Conservation (phyloP, 2,329 filamentous ascomycete genomes). For the Tolypocladium ovalisporum region DNA sequence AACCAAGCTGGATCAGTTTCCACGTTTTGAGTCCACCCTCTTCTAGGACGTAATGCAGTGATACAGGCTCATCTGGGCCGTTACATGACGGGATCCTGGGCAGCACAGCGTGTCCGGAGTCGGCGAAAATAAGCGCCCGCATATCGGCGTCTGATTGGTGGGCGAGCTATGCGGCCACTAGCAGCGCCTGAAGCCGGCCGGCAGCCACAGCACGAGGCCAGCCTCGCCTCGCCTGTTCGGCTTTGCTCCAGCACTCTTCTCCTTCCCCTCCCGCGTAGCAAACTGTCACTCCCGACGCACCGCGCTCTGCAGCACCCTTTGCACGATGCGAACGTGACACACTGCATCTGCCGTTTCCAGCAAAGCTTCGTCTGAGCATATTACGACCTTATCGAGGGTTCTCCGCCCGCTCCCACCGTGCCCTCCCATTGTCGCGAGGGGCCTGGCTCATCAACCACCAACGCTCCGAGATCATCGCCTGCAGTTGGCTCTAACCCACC, state of each 20-base stretch:
- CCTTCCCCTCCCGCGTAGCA: not conserved
- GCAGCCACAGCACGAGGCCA: not conserved
- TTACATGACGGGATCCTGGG: slow-evolving; percentile 2
- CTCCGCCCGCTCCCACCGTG: not conserved
- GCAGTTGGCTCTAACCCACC: slow-evolving; percentile 6
- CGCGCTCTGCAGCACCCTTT: not conserved
- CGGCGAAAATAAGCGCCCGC: slow-evolving; percentile 5
- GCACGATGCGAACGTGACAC: not conserved
- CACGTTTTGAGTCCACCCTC: not conserved
- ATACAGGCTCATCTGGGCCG: not conserved
- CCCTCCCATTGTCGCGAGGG: not conserved
- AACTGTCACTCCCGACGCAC: not conserved
- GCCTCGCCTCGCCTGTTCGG: not conserved
- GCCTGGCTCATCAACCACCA: not conserved
- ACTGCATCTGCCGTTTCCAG: not conserved
- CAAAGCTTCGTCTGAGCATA: not conserved
- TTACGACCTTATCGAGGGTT: not conserved
- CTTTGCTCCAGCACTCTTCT: not conserved
- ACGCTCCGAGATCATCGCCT: not conserved
- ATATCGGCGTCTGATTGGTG: slow-evolving; percentile 4
- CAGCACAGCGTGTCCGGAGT: not conserved
- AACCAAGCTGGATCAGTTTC: not conserved
- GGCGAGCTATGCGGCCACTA: not conserved
- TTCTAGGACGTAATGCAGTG: not conserved
- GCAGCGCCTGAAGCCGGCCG: not conserved